A percentile compares a stretch with the other conserved stretches of the same genome.
These are phyloP conservation scores for Trifolium pratense DNA, from an alignment of 306 rosid species.

Conservation along the genomic window DNA sequence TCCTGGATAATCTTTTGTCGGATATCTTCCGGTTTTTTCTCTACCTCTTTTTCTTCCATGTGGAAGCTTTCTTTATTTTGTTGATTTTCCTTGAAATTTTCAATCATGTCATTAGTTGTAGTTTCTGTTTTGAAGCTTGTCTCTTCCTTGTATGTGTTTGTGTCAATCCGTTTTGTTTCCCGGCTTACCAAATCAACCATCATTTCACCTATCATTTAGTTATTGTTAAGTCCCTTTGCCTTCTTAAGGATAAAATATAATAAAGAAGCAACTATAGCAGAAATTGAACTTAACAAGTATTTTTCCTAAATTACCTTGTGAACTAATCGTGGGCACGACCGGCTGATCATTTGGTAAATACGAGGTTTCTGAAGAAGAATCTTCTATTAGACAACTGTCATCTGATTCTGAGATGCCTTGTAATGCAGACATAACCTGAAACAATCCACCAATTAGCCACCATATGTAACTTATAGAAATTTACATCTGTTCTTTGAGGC, in stretches of 20 bases:
- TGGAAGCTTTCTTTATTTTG: constrained; percentile 17
- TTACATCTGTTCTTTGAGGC: background rate
- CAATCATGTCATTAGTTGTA: constrained; percentile 14
- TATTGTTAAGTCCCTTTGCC: constrained; percentile 7
- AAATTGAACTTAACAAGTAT: constrained; percentile 1
- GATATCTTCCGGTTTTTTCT: background rate
- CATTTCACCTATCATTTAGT: constrained; percentile 39
- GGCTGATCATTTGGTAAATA: constrained; percentile 7
- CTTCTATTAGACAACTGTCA: constrained; percentile 15
- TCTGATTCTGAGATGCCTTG: constrained; percentile 46
- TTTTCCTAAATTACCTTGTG: constrained; percentile 44
- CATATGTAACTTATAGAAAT: constrained; percentile 12
- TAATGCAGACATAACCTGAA: constrained; percentile 54
- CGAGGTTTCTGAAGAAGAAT: constrained; percentile 37
- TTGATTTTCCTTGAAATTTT: constrained; percentile 32
- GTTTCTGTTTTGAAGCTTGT: background rate
- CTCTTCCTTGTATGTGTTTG: constrained; percentile 10
- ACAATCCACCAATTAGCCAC: constrained; percentile 15
- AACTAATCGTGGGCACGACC: background rate
- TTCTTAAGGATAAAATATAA: background rate
- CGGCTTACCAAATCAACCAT: constrained; percentile 9
- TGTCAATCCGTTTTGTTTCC: constrained; percentile 12
- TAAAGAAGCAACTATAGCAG: constrained; percentile 7
- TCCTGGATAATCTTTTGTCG: constrained; percentile 23
- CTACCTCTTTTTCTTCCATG: constrained; percentile 5